These are phyloP conservation scores for Globisporangium irregulare DNA, from an alignment of 352 stramenopile species.

Conservation along the genomic window DNA sequence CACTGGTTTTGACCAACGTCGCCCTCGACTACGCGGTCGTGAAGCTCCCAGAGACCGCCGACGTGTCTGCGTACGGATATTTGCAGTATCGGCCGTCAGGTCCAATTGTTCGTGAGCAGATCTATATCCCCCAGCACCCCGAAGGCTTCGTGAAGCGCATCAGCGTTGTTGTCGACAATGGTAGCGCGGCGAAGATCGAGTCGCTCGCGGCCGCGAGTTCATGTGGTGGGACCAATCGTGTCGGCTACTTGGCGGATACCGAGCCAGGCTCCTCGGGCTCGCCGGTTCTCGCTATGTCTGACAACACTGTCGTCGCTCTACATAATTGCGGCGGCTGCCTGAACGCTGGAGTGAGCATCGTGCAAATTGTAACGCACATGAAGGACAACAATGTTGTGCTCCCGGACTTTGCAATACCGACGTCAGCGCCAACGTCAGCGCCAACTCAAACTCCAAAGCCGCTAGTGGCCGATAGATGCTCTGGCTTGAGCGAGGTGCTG, in stretches of 20 bases:
- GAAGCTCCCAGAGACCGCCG: slow-evolving; percentile 26
- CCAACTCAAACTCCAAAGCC: background rate
- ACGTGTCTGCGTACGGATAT: slow-evolving; percentile 31
- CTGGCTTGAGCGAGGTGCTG: background rate
- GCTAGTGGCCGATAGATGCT: background rate
- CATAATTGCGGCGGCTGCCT: slow-evolving; percentile 43
- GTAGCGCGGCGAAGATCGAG: slow-evolving; percentile 22
- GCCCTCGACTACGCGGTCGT: slow-evolving; percentile 43
- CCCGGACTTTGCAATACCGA: slow-evolving; percentile 6
- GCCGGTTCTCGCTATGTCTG: slow-evolving; percentile 31
- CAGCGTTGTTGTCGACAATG: slow-evolving; percentile 25
- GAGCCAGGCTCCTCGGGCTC: slow-evolving; percentile 39
- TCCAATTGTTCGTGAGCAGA: slow-evolving; percentile 27
- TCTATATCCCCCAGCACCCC: slow-evolving; percentile 52
- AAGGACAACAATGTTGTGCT: slow-evolving; percentile 22
- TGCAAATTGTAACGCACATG: slow-evolving; percentile 30
- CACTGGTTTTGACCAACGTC: slow-evolving; percentile 21
- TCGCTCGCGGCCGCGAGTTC: slow-evolving; percentile 13
- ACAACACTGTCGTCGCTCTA: slow-evolving; percentile 46
- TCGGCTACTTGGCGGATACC: slow-evolving; percentile 46
- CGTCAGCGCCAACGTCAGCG: background rate
- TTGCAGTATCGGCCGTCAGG: slow-evolving; percentile 31
- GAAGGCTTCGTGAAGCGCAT: slow-evolving; percentile 35
- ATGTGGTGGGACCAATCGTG: slow-evolving; percentile 10
- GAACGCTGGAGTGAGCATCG: slow-evolving; percentile 34